Evolutionary conservation across 768 basidiomycete species (phyloP).

Genomic region (Amanita muscaria): DNA sequence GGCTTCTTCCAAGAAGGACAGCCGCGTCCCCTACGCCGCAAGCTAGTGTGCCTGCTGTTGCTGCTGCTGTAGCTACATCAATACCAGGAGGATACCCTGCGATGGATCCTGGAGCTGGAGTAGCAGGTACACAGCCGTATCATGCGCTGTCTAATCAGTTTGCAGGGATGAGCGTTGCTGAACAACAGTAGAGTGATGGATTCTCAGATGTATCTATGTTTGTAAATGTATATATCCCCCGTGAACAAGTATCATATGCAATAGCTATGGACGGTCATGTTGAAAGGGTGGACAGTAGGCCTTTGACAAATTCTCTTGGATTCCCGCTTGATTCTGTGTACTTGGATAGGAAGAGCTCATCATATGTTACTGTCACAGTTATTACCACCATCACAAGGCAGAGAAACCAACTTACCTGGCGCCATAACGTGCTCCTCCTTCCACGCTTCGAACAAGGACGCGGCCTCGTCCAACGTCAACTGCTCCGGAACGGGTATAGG

Average conservation of each 20-base stretch:
- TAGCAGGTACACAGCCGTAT: conserved; percentile 3
- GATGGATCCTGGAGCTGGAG: background rate
- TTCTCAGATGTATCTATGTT: too few species aligned
- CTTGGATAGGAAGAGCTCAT: conserved; percentile 72
- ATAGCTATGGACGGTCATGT: background rate
- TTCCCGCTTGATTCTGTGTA: conserved; percentile 75
- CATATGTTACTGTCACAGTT: conserved; percentile 32
- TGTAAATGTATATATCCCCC: too few species aligned
- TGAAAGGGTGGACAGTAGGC: conserved; percentile 32
- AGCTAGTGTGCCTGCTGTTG: background rate
- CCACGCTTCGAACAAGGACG: conserved; percentile 71
- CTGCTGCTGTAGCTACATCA: too few species aligned
- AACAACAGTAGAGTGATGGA: background rate
- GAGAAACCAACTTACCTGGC: conserved; percentile 30
- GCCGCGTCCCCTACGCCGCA: background rate
- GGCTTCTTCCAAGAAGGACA: conserved; percentile 39
- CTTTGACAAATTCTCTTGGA: conserved; percentile 70
- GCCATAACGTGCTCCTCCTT: conserved; percentile 49
- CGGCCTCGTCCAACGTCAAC: conserved; percentile 60
- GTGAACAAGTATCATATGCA: too few species aligned
- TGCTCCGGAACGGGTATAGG: conserved; percentile 39
- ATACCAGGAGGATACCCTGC: background rate
- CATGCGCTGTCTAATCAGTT: conserved; percentile 19
- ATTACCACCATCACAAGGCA: too few species aligned
- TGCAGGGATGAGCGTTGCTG: conserved; percentile 20